Percentiles rank a stretch among this genome's conserved stretches.
Evolutionary conservation across 2,329 filamentous ascomycete genomes (phyloP).

Genomic region (Clonostachys rhizophaga): DNA sequence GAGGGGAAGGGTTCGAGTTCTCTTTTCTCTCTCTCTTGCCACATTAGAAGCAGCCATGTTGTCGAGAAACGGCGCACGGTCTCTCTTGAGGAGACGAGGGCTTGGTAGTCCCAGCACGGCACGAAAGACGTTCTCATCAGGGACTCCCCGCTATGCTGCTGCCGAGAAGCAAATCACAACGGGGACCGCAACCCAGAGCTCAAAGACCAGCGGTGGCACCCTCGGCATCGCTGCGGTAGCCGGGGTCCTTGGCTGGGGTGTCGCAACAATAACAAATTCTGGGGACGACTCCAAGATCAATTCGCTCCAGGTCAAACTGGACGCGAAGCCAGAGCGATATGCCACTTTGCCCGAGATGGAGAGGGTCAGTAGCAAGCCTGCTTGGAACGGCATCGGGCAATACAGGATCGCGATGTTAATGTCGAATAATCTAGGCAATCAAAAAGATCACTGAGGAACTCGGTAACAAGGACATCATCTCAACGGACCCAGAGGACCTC

Average conservation of each 20-base stretch:
- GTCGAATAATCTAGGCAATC: conserved; percentile 37
- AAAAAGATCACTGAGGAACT: conserved; percentile 46
- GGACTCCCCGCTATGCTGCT: not conserved
- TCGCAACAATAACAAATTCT: not conserved
- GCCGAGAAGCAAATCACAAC: not conserved
- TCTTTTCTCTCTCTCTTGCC: too few relatives aligned
- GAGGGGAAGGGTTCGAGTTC: too few relatives aligned
- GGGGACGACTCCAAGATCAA: not conserved
- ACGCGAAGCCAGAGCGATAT: conserved; percentile 18
- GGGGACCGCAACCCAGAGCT: not conserved
- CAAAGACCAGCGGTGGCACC: conserved; percentile 4
- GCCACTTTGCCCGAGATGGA: conserved; percentile 27
- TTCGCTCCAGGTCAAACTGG: conserved; percentile 5
- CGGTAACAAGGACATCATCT: conserved; percentile 50
- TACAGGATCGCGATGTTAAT: not conserved
- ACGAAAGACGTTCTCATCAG: not conserved
- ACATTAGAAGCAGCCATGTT: too few relatives aligned
- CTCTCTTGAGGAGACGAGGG: too few relatives aligned
- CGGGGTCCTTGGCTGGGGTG: conserved; percentile 1
- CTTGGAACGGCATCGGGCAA: not conserved
- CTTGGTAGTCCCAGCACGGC: too few relatives aligned
- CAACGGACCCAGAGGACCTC: conserved; percentile 58
- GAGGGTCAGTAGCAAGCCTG: conserved; percentile 7
- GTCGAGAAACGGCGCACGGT: too few relatives aligned
- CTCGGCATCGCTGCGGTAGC: conserved; percentile 1